Conservation (phyloP, 345 rosid species). For the Streptanthus diversifolius region DNA sequence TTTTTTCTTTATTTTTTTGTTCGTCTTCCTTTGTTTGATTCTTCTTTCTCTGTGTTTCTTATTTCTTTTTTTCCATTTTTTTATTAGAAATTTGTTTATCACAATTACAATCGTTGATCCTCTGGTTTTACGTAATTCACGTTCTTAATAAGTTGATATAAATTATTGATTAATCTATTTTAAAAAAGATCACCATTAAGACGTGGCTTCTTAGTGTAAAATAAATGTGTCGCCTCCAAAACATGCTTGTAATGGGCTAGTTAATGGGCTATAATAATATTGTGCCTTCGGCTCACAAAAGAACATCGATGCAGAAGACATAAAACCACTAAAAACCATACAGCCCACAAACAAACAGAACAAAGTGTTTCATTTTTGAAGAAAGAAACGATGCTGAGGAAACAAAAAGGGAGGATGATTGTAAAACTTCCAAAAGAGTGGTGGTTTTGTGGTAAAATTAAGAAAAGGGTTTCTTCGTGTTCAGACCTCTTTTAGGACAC, state of each 20-base stretch:
- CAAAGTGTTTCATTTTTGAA: too few species aligned
- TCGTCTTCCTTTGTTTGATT: not conserved
- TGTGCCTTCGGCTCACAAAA: not conserved
- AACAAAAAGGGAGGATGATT: too few species aligned
- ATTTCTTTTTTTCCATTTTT: not conserved
- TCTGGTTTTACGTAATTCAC: slow-evolving; percentile 37
- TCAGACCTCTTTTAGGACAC: too few species aligned
- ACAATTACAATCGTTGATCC: slow-evolving; percentile 23
- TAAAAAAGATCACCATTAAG: not conserved
- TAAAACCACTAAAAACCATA: too few species aligned
- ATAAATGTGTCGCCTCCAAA: not conserved
- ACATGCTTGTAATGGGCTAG: not conserved
- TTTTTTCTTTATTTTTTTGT: not conserved
- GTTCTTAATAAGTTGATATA: slow-evolving; percentile 14
- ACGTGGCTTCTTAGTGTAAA: slow-evolving; percentile 10
- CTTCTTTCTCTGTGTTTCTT: not conserved
- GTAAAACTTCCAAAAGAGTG: too few species aligned
- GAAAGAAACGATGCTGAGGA: too few species aligned
- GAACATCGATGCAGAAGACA: too few species aligned
- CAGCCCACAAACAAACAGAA: too few species aligned
- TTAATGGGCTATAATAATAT: not conserved
- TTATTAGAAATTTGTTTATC: not conserved
- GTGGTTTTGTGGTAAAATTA: too few species aligned
- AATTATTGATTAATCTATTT: not conserved
- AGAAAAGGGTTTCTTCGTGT: too few species aligned